Base-by-base conservation (phyloP, 208 protist species). In the Acanthamoeba sp. region DNA sequence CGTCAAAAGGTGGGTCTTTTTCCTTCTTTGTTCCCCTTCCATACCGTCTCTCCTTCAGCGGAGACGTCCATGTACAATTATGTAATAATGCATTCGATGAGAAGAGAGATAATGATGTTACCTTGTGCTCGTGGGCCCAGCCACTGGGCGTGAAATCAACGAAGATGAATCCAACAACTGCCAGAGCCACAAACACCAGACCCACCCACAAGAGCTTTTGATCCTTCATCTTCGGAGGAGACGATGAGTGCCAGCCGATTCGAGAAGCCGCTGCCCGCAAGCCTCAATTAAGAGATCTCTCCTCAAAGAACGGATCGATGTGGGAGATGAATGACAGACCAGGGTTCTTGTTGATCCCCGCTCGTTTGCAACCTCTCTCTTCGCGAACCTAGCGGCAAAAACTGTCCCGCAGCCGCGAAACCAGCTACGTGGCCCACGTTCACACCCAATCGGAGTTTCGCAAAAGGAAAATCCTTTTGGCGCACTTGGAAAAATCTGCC, bases 71-170 rank as follows among this genome's bases (percentile, higher is more conserved):
- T n/a, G n/a, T n/a, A n/a, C n/a, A n/a, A n/a, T n/a, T n/a, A n/a
- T n/a, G n/a, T n/a, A n/a, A 50, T 50, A 12, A 50, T 50, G 9
- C 36, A 12, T 27, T 22, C 82, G 16, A 3, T 24, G 36, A n/a
- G n/a, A n/a, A n/a, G n/a, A n/a, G n/a, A 89, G n/a, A 59, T 29
- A 73, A 73, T 34, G 48, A n/a, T n/a, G 27, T 50, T 71, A 91
- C 84, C 55, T 71, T 66, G 84, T 91, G 84, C 36, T 91, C 84
- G 38, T 91, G 84, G 6, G 84, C 84, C 90, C 90, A 78, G 6
- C 66, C 50, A 22, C 64, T 82, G 55, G 64, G 64, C 1, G 69
- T 84, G 64, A 93, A 80, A 20, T 57, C 45, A 38, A 93, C 20
- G 36, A 84, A 93, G 90, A 82, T 34, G 71, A 93, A 71, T 9